Evolutionary conservation across 2,329 filamentous ascomycete genomes (phyloP), one percentile per base, ranked within the genome.

Genomic region (Aspergillus viridinutans): DNA sequence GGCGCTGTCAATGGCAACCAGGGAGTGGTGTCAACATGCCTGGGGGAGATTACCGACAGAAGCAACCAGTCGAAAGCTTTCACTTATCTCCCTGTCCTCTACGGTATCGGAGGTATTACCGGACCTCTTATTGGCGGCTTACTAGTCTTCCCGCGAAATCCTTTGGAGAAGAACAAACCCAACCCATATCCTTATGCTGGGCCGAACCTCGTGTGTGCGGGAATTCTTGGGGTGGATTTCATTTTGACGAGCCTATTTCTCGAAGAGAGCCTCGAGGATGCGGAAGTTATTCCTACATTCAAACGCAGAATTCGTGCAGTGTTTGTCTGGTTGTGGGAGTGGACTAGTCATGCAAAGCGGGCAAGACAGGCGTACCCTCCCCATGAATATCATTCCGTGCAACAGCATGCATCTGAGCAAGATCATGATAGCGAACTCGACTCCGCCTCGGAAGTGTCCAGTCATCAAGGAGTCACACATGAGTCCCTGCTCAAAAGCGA

Each of bases 41-140:
- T 99, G 50, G 94, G 94, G 43, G 94, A 99, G 73, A 89, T 99
- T 53, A 99, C 94, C 1, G 92, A 97, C 70, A 86, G 91, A 54
- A 94, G 89, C 61, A 99, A 99, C 72, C 94, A 99, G 80, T 94
- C 90, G 68, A 84, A 84, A 53, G 94, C 92, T 0, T 99, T 99
- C 67, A 94, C 90, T 1, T 99, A 96, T 77, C 79, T 99, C 45
- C 94, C 94, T 0, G 89, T 97, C 42, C 88, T 97, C n/a, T 99
- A 99, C 74, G 93, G 93, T 3, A 80, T 99, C 35, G 94, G 94
- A 20, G 90, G 90, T 47, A 96, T 99, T 59, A 94, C 92, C 0
- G 94, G 94, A 0, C 94, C 94, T 0, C 86, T 95, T 1, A 76
- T 97, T n/a, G 94, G 94, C 14, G 94, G 94, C 0, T 72, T 97